Percentiles rank a stretch among this genome's conserved stretches.
These are phyloP conservation scores for Pseudonitzschia pungens DNA, from an alignment of 108 stramenopile genomes.

Conservation along the genomic window DNA sequence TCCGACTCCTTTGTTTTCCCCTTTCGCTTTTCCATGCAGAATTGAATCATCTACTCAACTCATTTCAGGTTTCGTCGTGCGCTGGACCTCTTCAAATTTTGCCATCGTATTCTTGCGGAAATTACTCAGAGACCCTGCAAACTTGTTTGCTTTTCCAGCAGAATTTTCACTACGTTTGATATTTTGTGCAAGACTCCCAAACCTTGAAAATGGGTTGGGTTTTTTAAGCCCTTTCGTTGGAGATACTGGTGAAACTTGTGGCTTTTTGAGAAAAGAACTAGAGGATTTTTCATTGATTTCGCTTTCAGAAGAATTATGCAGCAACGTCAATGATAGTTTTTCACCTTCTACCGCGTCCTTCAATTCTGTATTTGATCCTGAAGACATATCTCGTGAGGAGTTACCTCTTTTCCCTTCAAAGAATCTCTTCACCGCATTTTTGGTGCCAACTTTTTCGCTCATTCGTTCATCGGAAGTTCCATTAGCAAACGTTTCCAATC, in stretches of 20 bases:
- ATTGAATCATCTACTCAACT: background rate
- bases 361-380: background rate
- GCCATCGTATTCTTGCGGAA: slow-evolving; percentile 13
- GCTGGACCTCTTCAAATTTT: background rate
- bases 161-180: background rate
- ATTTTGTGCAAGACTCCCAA: slow-evolving; percentile 8
- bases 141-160: slow-evolving; percentile 3
- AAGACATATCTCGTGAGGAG: background rate
- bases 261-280: background rate
- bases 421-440: slow-evolving; percentile 13
- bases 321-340: background rate
- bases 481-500: slow-evolving; percentile 28
- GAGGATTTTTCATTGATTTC: background rate
- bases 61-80: background rate
- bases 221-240: slow-evolving; percentile 1
- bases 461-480: background rate
- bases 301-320: background rate
- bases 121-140: slow-evolving; percentile 4
- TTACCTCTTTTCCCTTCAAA: slow-evolving; percentile 11
- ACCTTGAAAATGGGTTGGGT: background rate
- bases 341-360: background rate
- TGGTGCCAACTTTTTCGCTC: background rate
- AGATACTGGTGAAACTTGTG: background rate
- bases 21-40: background rate
- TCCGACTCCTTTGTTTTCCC: too few relatives aligned